Evolutionary conservation across 495 filamentous ascomycete genomes (phyloP).

Genomic region (Hypoxylon perforatum): DNA sequence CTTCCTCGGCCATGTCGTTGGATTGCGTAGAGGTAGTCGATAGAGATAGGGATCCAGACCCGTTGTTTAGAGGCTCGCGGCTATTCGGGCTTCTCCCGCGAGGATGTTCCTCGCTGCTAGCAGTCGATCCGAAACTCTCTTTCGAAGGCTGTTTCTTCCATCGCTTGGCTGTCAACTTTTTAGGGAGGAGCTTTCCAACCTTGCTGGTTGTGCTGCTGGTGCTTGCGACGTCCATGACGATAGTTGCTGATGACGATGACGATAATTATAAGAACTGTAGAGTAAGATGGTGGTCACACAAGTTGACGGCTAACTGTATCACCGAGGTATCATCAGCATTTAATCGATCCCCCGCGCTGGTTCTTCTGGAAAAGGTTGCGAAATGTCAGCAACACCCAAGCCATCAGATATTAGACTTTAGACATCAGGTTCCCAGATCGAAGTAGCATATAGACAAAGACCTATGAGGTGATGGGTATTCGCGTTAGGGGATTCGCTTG

Average conservation of each 20-base stretch:
- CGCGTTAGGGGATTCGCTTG: conserved; percentile 9
- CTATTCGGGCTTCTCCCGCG: conserved; percentile 43
- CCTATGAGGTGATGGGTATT: conserved; percentile 8
- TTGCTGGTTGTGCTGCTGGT: conserved; percentile 36
- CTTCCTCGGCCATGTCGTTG: conserved; percentile 36
- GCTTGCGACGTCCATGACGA: conserved; percentile 41
- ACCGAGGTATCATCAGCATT: conserved; percentile 11
- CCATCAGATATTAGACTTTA: background rate
- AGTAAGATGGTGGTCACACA: conserved; percentile 25
- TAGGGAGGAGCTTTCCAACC: conserved; percentile 62
- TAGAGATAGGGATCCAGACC: conserved; percentile 36
- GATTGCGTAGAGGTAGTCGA: conserved; percentile 26
- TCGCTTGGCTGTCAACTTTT: conserved; percentile 55
- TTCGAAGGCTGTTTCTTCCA: conserved; percentile 55
- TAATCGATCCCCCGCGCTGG: background rate
- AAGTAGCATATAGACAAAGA: conserved; percentile 16
- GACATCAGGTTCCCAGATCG: background rate
- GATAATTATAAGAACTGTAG: conserved; percentile 1
- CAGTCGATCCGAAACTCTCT: conserved; percentile 51
- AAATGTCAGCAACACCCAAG: background rate
- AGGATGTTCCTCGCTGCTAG: conserved; percentile 45
- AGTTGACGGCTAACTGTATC: conserved; percentile 11
- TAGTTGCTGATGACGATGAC: conserved; percentile 19
- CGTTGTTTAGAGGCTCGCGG: conserved; percentile 36
- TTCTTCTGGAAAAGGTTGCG: no score